Conservation (phyloP, 768 basidiomycete genomes). For the Lentinula raphanica region DNA sequence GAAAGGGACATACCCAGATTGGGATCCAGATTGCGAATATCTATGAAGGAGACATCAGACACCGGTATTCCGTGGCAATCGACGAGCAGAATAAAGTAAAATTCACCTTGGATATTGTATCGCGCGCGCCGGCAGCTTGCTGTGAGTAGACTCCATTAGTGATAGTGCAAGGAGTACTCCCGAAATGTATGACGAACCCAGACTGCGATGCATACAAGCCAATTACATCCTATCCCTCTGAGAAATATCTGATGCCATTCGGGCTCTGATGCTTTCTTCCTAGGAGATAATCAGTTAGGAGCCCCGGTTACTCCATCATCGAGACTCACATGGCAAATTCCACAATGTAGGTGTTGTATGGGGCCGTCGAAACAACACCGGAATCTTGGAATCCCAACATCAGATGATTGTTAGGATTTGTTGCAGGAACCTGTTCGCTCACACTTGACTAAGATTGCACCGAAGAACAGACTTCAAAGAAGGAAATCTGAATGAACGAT, state of each 20-base stretch:
- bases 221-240: constrained; percentile 72
- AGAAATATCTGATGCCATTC: constrained; percentile 71
- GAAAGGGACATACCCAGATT: constrained; percentile 51
- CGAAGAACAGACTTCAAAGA: constrained; percentile 59
- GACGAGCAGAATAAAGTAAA: background rate
- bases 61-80: background rate
- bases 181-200: constrained; percentile 48
- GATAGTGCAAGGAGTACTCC: background rate
- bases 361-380: constrained; percentile 53
- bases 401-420: background rate
- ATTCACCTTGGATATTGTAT: constrained; percentile 61
- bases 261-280: constrained; percentile 59
- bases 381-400: constrained; percentile 36
- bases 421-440: constrained; percentile 14
- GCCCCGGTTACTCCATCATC: background rate
- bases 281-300: constrained; percentile 16
- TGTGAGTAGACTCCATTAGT: constrained; percentile 18
- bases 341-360: constrained; percentile 50
- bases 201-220: constrained; percentile 68
- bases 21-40: constrained; percentile 67
- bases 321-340: constrained; percentile 53
- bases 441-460: constrained; percentile 62
- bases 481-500: background rate
- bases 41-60: constrained; percentile 20
- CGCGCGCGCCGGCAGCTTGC: constrained; percentile 66